Evolutionary conservation across 108 stramenopile genomes (phyloP), one percentile per base, ranked within the genome.

Genomic region (Nitzschia putrida): DNA sequence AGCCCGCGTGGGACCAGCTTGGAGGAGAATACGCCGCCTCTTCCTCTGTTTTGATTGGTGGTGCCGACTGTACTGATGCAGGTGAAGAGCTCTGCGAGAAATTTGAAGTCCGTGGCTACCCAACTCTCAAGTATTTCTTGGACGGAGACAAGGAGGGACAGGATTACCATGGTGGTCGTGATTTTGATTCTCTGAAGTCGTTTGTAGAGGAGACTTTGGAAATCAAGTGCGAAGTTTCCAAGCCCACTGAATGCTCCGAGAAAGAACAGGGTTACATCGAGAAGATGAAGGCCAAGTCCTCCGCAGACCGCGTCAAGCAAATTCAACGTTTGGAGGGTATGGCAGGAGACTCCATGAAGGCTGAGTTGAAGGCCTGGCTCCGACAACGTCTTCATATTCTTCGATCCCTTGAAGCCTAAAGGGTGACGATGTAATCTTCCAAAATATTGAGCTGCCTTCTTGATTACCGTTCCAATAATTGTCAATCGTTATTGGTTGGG

Each of bases 1-100:
- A 76, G 44, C 86, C 86, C 0, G 81, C 76, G 45, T 90, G 89
- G 89, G 86, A 90, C 50, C 43, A 83, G 56, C 67, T 90, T 23
- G 89, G 78, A 13, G 82, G 76, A n/a, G 78, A 84, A 57, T 90
- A 78, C 68, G 78, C 86, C 58, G 72, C 69, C 49, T 90, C 89
- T 11, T 80, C 84, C 0, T 88, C 89, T 2, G 86, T 90, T 0
- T 23, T 86, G 3, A 88, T 90, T 60, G 89, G 75, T 20, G 87
- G 85, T 25, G 89, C 76, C 16, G 86, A 90, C 54, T 90, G 89
- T 73, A 88, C 84, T 7, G 83, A 57, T 2, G 51, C 56, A 9
- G 80, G 72, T 11, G 58, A 87, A 23, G 73, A 76, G n/a, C 44
- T 90, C 11, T 90, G 89, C 44, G 51, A 80, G 26, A 21, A 80